Evolutionary conservation across 83 land plant species (phyloP), one percentile per base, ranked within the genome.

Genomic region (Picea abies): DNA sequence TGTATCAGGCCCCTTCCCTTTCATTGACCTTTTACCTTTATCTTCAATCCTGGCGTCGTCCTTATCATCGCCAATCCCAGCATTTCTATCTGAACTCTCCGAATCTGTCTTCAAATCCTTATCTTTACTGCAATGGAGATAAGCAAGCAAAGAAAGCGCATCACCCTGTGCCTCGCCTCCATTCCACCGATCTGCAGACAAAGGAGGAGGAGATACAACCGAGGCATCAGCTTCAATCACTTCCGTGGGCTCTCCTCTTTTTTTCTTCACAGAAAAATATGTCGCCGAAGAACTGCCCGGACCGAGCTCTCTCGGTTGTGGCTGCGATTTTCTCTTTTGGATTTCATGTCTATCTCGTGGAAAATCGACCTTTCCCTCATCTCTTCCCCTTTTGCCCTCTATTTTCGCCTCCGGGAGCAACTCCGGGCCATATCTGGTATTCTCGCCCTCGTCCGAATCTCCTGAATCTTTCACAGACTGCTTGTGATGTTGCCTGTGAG

Each of bases 151-250:
- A 2, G 76, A 72, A 72, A 72, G 76, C 10, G 76, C 76, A 72
- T 72, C 76, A 72, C 76, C 56, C 52, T 72, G 76, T n/a, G 10
- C 44, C 23, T 72, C 76, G 23, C 76, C 76, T 72, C 76, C 76
- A 72, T 72, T 72, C 76, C 76, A 72, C 56, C 76, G 76, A 72
- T 72, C 76, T 72, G n/a, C n/a, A n/a, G n/a, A n/a, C n/a, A n/a
- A n/a, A n/a, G n/a, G n/a, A n/a, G 44, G 11, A 49, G 56, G 49
- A 71, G 76, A 37, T 39, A 71, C 8, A 39, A 22, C 76, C 8
- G 76, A 72, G 2, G 25, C 52, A 39, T 72, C 23, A 9, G 44
- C 44, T 35, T 69, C 44, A 69, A 69, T 44, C 5, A 41, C 23
- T 41, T 41, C 76, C 23, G n/a, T 19, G 4, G 56, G 37, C 12